Base-by-base conservation (phyloP, 805 yeast species). In the Schwanniomyces polymorphus region DNA sequence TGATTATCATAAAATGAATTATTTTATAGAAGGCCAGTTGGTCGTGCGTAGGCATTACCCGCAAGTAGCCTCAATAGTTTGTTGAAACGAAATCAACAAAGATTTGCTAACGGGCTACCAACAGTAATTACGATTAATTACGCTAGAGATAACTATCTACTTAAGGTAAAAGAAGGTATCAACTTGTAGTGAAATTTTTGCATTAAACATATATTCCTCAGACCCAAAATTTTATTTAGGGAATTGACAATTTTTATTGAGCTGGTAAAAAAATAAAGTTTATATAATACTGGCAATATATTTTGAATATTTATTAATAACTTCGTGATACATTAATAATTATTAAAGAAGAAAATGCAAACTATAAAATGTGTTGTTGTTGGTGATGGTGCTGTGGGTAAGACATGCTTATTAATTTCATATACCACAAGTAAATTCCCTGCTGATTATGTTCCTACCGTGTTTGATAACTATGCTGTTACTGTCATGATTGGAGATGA, bases 321-420 rank as follows among this genome's bases (percentile, higher is more conserved):
- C 35, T 31, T 14, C 35, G 35, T 31, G 35, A 31, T 16, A 31
- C 35, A 18, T 31, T 31, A 31, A 31, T 31, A 31, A 31, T 31
- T 14, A 31, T 18, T 31, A 31, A 14, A 12, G 21, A 17, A 12
- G 12, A 37, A 38, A 27, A 78, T 79, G 82, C 80, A 77, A 64
- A 76, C 85, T 49, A 79, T 88, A 68, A 92, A 92, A 74, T 94
- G 98, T 79, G 98, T 94, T 56, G 97, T 92, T 55, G 98, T 94
- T 47, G 99, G 99, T 56, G 99, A 94, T 74, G 99, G 99, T 88
- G 98, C 98, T 58, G 98, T 94, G 54, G 99, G 99, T 60, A 92
- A 91, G 50, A 92, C 98, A 16, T 92, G 98, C 75, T 82, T 94
- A 53, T 80, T 94, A 58, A 92, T 92, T 63, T 91, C 97, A 54